Evolutionary conservation across 169 alveolate genomes (phyloP).

Genomic region (Babesia ovata): DNA sequence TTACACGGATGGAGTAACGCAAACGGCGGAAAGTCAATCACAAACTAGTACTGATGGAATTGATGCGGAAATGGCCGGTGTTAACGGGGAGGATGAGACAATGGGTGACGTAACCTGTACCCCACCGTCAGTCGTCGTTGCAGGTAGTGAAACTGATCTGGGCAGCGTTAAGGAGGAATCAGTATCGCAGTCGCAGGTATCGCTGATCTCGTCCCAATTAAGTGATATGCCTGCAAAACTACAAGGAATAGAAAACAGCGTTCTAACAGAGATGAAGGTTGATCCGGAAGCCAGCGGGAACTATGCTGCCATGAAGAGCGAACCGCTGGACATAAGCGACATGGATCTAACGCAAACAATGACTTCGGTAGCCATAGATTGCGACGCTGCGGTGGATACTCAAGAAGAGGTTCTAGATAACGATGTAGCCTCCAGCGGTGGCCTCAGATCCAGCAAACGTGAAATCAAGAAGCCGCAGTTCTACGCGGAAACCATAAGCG

Average conservation of each 20-base stretch:
- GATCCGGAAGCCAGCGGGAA: background rate
- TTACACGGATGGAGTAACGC: too few relatives aligned
- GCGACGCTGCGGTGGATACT: background rate
- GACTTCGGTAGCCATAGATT: background rate
- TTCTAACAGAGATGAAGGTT: background rate
- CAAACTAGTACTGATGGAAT: too few relatives aligned
- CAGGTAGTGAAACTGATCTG: too few relatives aligned
- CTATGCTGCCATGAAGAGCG: background rate
- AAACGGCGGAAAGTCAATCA: too few relatives aligned
- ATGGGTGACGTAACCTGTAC: too few relatives aligned
- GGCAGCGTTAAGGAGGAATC: too few relatives aligned
- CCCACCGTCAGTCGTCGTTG: too few relatives aligned
- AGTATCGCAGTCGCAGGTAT: too few relatives aligned
- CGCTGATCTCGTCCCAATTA: too few relatives aligned
- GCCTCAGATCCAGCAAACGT: constrained; percentile 22
- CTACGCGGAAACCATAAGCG: constrained; percentile 33
- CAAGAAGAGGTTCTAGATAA: background rate
- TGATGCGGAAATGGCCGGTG: too few relatives aligned
- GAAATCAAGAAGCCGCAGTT: constrained; percentile 19
- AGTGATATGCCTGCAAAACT: too few relatives aligned
- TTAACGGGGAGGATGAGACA: too few relatives aligned
- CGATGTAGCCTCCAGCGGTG: constrained; percentile 1
- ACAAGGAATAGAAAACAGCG: background rate
- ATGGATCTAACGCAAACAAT: background rate
- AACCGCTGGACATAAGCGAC: background rate